Evolutionary conservation across 164 flowering plant species (phyloP).

Genomic region (Vitis labrusca): DNA sequence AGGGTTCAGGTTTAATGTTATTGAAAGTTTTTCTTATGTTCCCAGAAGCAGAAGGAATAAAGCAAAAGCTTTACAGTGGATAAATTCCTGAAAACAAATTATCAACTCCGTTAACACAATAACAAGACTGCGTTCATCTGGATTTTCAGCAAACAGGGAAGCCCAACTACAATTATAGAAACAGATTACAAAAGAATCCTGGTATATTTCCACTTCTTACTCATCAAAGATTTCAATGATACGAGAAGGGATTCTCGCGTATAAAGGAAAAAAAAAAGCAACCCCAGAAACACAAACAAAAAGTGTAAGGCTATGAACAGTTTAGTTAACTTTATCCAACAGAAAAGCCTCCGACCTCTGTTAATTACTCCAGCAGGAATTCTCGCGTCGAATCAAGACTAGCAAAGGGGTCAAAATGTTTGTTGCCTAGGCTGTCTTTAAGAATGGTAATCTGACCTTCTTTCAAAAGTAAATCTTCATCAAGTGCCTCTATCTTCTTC

Average conservation of each 20-base stretch:
- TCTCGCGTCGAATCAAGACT: constrained; percentile 43
- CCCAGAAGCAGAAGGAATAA: too few species aligned
- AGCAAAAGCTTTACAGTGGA: too few species aligned
- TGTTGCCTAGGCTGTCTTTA: constrained; percentile 56
- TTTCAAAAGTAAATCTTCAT: constrained; percentile 79
- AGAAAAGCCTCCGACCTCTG: not conserved
- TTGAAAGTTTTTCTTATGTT: too few species aligned
- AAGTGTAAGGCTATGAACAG: constrained; percentile 18
- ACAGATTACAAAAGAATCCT: constrained; percentile 13
- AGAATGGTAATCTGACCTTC: constrained; percentile 92
- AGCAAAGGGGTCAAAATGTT: constrained; percentile 58
- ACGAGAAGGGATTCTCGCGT: not conserved
- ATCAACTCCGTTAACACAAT: too few species aligned
- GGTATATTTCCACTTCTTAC: constrained; percentile 3
- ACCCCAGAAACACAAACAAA: not conserved
- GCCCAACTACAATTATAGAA: constrained; percentile 2
- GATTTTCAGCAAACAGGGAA: not conserved
- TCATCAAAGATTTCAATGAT: not conserved
- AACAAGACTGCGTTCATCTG: too few species aligned
- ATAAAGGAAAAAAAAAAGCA: not conserved
- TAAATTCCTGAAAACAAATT: too few species aligned
- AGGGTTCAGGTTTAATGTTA: too few species aligned
- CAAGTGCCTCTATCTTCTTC: constrained; percentile 74
- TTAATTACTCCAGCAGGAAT: constrained; percentile 34
- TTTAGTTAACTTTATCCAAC: not conserved